Evolutionary conservation across 169 alveolate species (phyloP).

Genomic region (Amoebophrya sp.): DNA sequence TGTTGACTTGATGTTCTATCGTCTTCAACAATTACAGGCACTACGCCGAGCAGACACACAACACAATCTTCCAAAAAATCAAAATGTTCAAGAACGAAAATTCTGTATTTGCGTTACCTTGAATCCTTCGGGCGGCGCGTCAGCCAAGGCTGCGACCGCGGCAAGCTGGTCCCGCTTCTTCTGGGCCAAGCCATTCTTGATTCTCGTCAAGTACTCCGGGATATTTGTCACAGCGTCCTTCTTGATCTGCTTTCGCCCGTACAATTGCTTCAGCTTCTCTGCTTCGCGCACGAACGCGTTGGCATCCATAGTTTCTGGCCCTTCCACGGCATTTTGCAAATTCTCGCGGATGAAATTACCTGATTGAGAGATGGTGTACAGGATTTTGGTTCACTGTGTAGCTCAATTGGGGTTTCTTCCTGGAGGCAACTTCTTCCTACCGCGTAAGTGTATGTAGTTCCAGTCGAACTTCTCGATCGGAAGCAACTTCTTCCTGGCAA

Average conservation of each 20-base stretch:
- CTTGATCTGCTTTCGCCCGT: not conserved
- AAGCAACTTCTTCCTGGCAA: too few relatives aligned
- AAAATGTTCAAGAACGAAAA: too few relatives aligned
- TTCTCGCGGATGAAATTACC: not conserved
- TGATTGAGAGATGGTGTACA: too few relatives aligned
- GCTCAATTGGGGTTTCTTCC: too few relatives aligned
- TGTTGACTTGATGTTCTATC: not conserved
- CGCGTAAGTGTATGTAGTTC: too few relatives aligned
- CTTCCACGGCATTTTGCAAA: not conserved
- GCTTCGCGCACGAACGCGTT: not conserved
- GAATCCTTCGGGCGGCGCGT: not conserved
- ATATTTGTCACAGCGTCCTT: not conserved
- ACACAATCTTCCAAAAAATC: too few relatives aligned
- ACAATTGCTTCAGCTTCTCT: not conserved
- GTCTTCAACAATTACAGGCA: too few relatives aligned
- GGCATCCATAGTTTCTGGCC: not conserved
- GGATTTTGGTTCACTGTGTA: too few relatives aligned
- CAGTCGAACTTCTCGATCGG: too few relatives aligned
- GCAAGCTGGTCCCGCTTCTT: not conserved
- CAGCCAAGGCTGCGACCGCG: not conserved
- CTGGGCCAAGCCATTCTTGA: not conserved
- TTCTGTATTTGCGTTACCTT: not conserved
- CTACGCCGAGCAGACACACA: too few relatives aligned
- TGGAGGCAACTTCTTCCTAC: too few relatives aligned
- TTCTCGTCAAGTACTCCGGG: not conserved